Percentiles rank a stretch among this genome's conserved stretches.
These are phyloP conservation scores for Schwanniomyces polymorphus DNA, from an alignment of 805 yeast species.

Conservation along the genomic window DNA sequence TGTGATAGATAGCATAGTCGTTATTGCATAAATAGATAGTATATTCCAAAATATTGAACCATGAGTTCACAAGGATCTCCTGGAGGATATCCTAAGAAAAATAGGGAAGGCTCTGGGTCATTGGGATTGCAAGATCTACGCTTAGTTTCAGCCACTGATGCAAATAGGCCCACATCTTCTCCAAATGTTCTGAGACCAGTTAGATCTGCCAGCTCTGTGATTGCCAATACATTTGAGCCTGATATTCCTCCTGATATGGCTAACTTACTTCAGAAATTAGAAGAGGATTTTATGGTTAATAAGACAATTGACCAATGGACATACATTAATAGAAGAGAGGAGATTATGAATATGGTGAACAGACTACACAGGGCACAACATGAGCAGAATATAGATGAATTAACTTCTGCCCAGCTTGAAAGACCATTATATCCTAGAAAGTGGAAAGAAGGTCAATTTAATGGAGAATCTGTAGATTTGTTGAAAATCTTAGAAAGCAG, in stretches of 20 bases:
- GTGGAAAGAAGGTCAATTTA: slow-evolving; percentile 13
- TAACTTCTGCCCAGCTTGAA: slow-evolving; percentile 45
- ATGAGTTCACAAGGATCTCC: slow-evolving; percentile 13
- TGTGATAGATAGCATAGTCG: neutral
- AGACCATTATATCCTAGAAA: slow-evolving; percentile 65
- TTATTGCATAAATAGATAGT: neutral
- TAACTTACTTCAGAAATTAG: slow-evolving; percentile 39
- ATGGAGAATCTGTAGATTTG: slow-evolving; percentile 43
- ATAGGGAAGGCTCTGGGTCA: slow-evolving; percentile 14
- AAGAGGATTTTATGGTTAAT: slow-evolving; percentile 40
- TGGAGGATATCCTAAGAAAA: slow-evolving; percentile 15
- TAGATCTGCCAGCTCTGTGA: slow-evolving; percentile 13
- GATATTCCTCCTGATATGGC: slow-evolving; percentile 50
- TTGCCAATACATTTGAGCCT: slow-evolving; percentile 15
- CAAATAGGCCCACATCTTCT: slow-evolving; percentile 15
- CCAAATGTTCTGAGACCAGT: slow-evolving; percentile 10
- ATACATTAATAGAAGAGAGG: slow-evolving; percentile 45
- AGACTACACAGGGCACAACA: slow-evolving; percentile 28
- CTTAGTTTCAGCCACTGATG: slow-evolving; percentile 23
- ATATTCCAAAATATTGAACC: neutral
- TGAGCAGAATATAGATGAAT: slow-evolving; percentile 21
- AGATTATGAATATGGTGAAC: slow-evolving; percentile 39
- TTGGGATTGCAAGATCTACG: slow-evolving; percentile 18
- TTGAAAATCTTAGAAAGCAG: slow-evolving; percentile 73
- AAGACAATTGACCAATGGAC: slow-evolving; percentile 48